These are phyloP conservation scores for Kentomonas sorsogonicus DNA, from an alignment of 208 protist genomes.

Conservation along the genomic window DNA sequence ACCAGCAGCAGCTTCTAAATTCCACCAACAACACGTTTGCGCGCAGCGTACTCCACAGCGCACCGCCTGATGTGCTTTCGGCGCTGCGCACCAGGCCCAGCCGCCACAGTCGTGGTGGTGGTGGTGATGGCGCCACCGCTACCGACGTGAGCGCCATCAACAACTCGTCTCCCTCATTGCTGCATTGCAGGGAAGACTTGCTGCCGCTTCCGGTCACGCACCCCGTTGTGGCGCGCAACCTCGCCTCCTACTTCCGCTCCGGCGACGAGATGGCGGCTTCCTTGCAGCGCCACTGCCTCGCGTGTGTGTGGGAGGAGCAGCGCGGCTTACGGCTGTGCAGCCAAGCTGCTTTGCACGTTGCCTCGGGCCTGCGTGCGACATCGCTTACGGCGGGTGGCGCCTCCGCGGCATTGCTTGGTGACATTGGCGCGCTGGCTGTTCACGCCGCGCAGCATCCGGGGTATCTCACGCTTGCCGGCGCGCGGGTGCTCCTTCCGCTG, in stretches of 20 bases:
- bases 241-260: not conserved
- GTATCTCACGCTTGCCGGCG: conserved; percentile 55
- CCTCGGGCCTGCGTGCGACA: no score
- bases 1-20: not conserved
- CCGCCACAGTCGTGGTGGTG: no score
- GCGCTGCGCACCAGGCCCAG: no score
- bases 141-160: no score
- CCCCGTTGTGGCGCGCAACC: no score
- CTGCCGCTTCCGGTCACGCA: no score
- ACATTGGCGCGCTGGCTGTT: conserved; percentile 45
- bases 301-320: conserved; percentile 4
- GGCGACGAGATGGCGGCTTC: not conserved
- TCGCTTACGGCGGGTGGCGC: no score
- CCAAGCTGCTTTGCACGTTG: not conserved
- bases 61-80: no score
- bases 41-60: no score
- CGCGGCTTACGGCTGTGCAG: conserved; percentile 3
- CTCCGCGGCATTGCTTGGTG: conserved; percentile 20
- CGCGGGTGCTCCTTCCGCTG: conserved; percentile 24
- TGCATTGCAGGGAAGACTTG: no score
- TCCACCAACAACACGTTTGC: not conserved
- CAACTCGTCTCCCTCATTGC: no score
- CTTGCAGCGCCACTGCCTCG: not conserved
- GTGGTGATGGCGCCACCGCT: no score
- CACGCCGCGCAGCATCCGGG: conserved; percentile 33